Base-by-base conservation (phyloP, 179 eudicot genomes). In the Beta macrorhiza region DNA sequence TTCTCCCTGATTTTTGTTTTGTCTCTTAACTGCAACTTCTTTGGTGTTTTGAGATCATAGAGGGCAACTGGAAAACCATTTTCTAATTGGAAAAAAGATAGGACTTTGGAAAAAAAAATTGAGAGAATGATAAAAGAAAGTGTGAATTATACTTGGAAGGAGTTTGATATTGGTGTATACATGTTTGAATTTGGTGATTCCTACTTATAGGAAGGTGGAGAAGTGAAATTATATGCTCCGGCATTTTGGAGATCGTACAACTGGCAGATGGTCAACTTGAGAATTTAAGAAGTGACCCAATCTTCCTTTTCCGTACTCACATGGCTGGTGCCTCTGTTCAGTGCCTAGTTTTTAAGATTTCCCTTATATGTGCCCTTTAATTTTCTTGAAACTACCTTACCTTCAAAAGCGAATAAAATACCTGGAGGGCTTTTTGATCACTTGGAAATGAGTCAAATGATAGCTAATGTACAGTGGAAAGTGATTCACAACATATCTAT, bases 321-420 rank as follows among this genome's bases (percentile, higher is more conserved):
- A 86, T 86, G 86, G 87, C 65, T 82, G 89, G 84, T 86, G 87
- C 83, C 59, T 85, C 82, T 81, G 49, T 72, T 78, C 67, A 76
- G 58, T 76, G 74, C 63, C 57, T n/a, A 44, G 73, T 58, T 45
- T 65, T 57, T 72, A 17, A 14, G 44, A 81, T 81, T 77, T 51
- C 74, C 59, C 56, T 79, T 69, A 59, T 78, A 84, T 84, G 84
- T 78, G 74, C 74, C 77, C 74, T 73, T 84, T 61, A 68, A 64
- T 37, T 71, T 74, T 78, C 76, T 47, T 69, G 65, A 84, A 78
- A 73, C 79, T 84, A 15, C 81, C 79, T 79, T 84, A 81, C 80
- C 2, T 74, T 78, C 45, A 5, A 74, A 72, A 47, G 62, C 13
- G 67, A 55, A 81, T 80, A 29, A 29, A 29, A 29, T 74, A 78